These are phyloP conservation scores for Elsinoe perseae DNA, from an alignment of 2,329 filamentous ascomycete species.

Conservation along the genomic window DNA sequence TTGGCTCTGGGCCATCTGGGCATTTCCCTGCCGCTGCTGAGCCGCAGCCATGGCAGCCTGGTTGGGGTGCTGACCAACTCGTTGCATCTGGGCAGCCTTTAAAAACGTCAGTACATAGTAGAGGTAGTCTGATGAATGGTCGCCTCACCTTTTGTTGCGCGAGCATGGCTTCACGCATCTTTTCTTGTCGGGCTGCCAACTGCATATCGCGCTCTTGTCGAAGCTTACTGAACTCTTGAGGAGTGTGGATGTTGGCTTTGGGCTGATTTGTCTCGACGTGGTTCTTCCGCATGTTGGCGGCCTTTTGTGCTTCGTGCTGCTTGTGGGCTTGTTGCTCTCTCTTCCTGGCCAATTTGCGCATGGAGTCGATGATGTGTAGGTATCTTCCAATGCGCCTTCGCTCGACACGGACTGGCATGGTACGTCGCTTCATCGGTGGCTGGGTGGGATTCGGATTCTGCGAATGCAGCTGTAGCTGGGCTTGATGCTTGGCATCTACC, in stretches of 20 bases:
- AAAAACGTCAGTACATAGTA: conserved; percentile 6
- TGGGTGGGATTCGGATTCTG: conserved; percentile 42
- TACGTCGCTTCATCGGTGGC: conserved; percentile 57
- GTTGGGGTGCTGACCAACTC: conserved; percentile 7
- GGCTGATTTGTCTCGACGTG: conserved; percentile 57
- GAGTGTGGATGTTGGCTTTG: conserved; percentile 59
- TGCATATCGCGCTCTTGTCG: conserved; percentile 80
- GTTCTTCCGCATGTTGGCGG: conserved; percentile 70
- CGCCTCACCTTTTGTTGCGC: conserved; percentile 33
- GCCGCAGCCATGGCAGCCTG: conserved; percentile 37
- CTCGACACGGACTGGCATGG: conserved; percentile 76
- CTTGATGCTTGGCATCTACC: conserved; percentile 51
- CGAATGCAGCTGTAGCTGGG: conserved; percentile 49
- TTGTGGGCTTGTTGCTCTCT: conserved; percentile 79
- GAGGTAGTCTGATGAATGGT: not conserved
- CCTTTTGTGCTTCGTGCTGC: conserved; percentile 62
- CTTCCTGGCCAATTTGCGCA: conserved; percentile 93
- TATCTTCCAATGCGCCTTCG: conserved; percentile 79
- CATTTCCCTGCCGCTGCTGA: conserved; percentile 19
- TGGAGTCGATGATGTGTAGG: conserved; percentile 81
- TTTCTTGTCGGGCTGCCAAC: conserved; percentile 48
- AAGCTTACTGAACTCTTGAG: conserved; percentile 81
- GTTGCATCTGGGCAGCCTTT: conserved; percentile 18
- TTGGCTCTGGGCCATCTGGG: conserved; percentile 30
- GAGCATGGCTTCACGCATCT: conserved; percentile 57